These are phyloP conservation scores for Ogataea siamensis DNA, from an alignment of 805 yeast species.

Conservation along the genomic window DNA sequence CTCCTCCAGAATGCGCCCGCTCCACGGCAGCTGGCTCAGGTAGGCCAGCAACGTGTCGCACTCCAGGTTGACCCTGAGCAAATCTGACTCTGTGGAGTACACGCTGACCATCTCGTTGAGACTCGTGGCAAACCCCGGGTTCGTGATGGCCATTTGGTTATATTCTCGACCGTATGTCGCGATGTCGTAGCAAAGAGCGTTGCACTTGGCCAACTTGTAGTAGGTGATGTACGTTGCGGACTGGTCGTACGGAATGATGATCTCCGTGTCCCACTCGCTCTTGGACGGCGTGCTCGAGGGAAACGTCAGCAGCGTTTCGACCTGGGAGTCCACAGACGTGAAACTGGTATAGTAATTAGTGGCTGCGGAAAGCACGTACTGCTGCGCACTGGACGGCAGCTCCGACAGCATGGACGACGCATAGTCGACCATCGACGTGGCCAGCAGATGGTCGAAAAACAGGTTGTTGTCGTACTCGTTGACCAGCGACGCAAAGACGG, in stretches of 20 bases:
- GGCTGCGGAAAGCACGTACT: constrained; percentile 4
- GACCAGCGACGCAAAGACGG: constrained; percentile 6
- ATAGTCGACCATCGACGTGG: constrained; percentile 7
- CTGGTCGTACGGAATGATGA: constrained; percentile 8
- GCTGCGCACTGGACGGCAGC: constrained; percentile 8
- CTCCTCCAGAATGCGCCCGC: constrained; percentile 8
- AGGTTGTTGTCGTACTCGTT: constrained; percentile 6
- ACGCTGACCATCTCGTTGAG: constrained; percentile 2
- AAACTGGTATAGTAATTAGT: constrained; percentile 6
- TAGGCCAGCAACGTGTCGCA: constrained; percentile 8
- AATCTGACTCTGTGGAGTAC: constrained; percentile 7
- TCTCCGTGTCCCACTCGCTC: constrained; percentile 11
- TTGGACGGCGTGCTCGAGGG: constrained; percentile 1
- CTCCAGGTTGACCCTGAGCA: constrained; percentile 4
- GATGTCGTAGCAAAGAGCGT: constrained; percentile 12
- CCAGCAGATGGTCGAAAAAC: constrained; percentile 10
- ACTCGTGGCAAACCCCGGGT: constrained; percentile 8
- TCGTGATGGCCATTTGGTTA: constrained; percentile 10
- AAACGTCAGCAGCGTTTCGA: constrained; percentile 1
- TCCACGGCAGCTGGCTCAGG: constrained; percentile 9
- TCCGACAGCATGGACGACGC: constrained; percentile 5
- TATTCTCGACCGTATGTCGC: constrained; percentile 11
- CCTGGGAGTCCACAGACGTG: constrained; percentile 6
- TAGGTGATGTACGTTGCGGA: constrained; percentile 2
- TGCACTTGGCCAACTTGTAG: constrained; percentile 13